Percentiles rank a stretch among this genome's conserved stretches.
phyloP scores from a whole-genome alignment of 139 green algal genomes.

The Chlorella ohadii region DNA sequence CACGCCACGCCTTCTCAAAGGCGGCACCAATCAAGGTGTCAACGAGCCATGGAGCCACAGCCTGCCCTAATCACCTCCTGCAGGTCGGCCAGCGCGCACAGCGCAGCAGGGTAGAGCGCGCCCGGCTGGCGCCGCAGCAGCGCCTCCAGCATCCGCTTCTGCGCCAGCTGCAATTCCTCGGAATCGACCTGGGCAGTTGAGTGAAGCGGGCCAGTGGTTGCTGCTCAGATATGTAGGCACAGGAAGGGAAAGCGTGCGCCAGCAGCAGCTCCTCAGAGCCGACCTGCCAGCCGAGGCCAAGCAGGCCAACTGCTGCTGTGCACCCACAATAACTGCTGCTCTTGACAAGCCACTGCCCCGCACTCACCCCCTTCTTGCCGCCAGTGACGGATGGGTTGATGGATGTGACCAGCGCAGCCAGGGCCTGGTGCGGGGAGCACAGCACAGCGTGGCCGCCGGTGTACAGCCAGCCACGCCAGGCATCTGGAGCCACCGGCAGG shows the following conservation, averaged over 20 bases:
- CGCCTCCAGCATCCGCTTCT: conserved; percentile 39
- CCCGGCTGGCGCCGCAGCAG: neutral
- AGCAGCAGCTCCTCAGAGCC: too few relatives aligned
- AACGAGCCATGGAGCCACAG: neutral
- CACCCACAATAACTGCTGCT: too few relatives aligned
- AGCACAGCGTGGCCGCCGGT: conserved; percentile 43
- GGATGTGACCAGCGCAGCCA: conserved; percentile 48
- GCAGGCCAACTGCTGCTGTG: too few relatives aligned
- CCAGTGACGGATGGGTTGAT: conserved; percentile 39
- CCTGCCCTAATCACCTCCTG: conserved; percentile 18
- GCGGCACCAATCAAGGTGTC: too few relatives aligned
- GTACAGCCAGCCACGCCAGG: conserved; percentile 58
- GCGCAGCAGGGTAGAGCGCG: conserved; percentile 48
- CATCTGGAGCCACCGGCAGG: conserved; percentile 27
- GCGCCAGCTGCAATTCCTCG: conserved; percentile 37
- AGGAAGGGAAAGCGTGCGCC: neutral
- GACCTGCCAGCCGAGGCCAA: too few relatives aligned
- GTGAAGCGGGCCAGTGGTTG: neutral
- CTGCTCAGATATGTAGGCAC: too few relatives aligned
- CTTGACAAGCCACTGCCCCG: neutral
- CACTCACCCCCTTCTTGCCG: conserved; percentile 19
- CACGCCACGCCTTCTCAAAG: too few relatives aligned
- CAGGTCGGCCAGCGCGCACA: conserved; percentile 49
- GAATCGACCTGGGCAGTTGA: neutral
- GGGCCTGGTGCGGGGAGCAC: conserved; percentile 37